These are phyloP conservation scores for Sporothrix brasiliensis DNA, from an alignment of 2,329 filamentous ascomycete species.

Conservation along the genomic window DNA sequence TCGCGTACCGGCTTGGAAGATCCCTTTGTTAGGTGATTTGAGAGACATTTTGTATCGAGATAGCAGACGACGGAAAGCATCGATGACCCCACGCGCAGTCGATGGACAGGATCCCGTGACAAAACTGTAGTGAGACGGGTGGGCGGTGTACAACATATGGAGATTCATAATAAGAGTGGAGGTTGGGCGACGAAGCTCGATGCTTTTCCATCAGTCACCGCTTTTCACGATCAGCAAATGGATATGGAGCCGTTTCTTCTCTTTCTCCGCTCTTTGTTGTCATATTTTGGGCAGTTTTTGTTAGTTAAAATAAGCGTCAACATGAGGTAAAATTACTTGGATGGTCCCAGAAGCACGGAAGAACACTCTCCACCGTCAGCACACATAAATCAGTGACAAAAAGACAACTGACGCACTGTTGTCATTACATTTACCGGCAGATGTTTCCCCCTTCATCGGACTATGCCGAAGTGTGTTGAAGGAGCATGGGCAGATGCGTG, in stretches of 20 bases:
- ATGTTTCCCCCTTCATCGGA: neutral
- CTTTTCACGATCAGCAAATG: neutral
- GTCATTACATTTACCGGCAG: neutral
- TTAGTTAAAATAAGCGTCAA: neutral
- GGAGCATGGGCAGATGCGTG: slow-evolving; percentile 13
- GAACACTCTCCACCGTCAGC: neutral
- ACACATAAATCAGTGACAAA: neutral
- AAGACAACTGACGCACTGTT: neutral
- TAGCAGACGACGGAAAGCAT: neutral
- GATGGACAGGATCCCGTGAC: neutral
- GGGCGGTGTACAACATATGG: neutral
- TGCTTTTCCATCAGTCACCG: slow-evolving; percentile 5
- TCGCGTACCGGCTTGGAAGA: neutral
- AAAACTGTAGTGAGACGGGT: neutral
- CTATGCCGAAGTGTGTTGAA: slow-evolving; percentile 5
- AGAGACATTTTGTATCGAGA: neutral
- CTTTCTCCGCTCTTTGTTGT: slow-evolving; percentile 8
- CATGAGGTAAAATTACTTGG: slow-evolving; percentile 17
- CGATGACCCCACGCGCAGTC: slow-evolving; percentile 2
- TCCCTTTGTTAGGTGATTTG: neutral
- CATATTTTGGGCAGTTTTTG: neutral
- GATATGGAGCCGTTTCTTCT: neutral
- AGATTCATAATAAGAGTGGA: slow-evolving; percentile 2
- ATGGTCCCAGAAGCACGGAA: neutral
- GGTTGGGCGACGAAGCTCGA: slow-evolving; percentile 22